These are phyloP conservation scores for Thyridium curvatum DNA, from an alignment of 2,329 filamentous ascomycete genomes.

Conservation along the genomic window DNA sequence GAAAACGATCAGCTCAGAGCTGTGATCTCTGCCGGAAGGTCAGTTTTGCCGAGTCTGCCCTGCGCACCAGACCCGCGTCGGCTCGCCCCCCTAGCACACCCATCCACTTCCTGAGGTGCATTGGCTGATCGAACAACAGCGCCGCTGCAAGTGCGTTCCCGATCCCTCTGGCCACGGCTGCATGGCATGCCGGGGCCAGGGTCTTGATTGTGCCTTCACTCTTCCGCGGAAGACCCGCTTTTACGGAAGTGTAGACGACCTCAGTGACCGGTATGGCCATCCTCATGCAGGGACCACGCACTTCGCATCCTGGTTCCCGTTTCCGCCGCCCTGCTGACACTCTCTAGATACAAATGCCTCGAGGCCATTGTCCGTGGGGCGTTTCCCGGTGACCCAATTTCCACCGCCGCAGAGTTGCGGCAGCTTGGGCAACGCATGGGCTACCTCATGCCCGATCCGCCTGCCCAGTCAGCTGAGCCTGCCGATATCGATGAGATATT, in stretches of 20 bases:
- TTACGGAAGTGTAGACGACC: constrained; percentile 27
- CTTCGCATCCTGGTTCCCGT: too few species aligned
- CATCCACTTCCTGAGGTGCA: background rate
- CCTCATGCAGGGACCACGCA: too few species aligned
- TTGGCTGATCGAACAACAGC: constrained; percentile 11
- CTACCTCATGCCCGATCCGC: constrained; percentile 25
- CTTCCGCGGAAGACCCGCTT: constrained; percentile 27
- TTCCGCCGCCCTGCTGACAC: background rate
- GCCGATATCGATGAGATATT: constrained; percentile 6
- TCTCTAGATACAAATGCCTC: constrained; percentile 22
- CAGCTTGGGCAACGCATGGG: constrained; percentile 21
- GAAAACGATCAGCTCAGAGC: constrained; percentile 26
- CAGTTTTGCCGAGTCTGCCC: constrained; percentile 9
- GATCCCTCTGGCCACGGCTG: constrained; percentile 20
- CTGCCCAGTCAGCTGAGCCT: constrained; percentile 9
- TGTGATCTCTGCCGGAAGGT: constrained; percentile 29
- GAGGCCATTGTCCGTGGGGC: constrained; percentile 26
- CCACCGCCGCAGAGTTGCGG: constrained; percentile 20
- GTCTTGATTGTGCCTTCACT: constrained; percentile 23
- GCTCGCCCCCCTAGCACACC: background rate
- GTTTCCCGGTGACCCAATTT: constrained; percentile 22
- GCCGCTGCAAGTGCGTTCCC: constrained; percentile 27
- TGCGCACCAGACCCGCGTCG: too few species aligned
- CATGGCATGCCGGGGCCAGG: constrained; percentile 23
- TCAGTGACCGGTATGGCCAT: constrained; percentile 23